Conservation (phyloP, 176 grass and related monocot genomes). For the Ampelocalamus luodianensis region DNA sequence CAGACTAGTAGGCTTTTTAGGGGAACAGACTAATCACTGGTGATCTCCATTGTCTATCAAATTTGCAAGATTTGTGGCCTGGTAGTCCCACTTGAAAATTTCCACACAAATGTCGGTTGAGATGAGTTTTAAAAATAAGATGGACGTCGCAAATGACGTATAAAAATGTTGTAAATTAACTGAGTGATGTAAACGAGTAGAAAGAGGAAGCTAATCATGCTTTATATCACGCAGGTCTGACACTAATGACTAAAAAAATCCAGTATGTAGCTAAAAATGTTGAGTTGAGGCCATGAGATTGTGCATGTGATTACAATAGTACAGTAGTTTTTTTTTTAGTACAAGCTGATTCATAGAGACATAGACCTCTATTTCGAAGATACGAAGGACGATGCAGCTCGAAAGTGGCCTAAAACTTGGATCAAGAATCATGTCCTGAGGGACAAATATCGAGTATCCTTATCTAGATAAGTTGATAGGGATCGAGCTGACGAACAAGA, state of each 20-base stretch:
- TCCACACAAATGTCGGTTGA: background rate
- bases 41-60: conserved; percentile 15
- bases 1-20: too few relatives aligned
- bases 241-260: background rate
- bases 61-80: conserved; percentile 17
- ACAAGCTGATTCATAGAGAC: background rate
- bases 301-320: conserved; percentile 32
- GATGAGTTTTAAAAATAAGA: conserved; percentile 1
- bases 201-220: conserved; percentile 10
- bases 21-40: background rate
- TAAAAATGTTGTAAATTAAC: background rate
- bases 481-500: background rate
- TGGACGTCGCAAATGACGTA: background rate
- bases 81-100: background rate
- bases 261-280: conserved; percentile 2
- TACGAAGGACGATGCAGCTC: conserved; percentile 14
- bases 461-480: background rate
- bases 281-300: background rate
- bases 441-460: background rate
- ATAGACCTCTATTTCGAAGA: background rate
- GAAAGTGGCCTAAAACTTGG: conserved; percentile 14
- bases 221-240: conserved; percentile 4
- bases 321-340: background rate
- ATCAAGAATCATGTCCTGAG: conserved; percentile 9
- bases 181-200: background rate